phyloP scores from a whole-genome alignment of 2,329 filamentous ascomycete genomes.

The Metarhizium anisopliae region DNA sequence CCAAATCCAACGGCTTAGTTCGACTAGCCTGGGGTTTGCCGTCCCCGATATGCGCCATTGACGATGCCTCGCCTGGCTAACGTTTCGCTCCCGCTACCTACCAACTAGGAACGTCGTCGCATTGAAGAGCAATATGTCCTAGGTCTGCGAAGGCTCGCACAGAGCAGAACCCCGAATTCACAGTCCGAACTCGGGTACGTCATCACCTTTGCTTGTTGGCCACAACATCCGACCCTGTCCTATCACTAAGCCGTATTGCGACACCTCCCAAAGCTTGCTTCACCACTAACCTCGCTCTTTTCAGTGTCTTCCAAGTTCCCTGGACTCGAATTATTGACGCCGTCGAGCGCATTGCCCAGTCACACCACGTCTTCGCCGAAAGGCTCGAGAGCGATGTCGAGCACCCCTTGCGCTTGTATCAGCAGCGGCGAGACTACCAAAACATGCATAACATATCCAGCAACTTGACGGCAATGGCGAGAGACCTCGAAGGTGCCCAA shows the following conservation, averaged over 20 bases:
- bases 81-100: slow-evolving; percentile 5
- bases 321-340: slow-evolving; percentile 83
- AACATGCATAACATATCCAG: slow-evolving; percentile 73
- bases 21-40: background rate
- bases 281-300: slow-evolving; percentile 5
- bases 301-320: slow-evolving; percentile 77
- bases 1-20: background rate
- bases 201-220: background rate
- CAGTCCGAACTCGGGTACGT: slow-evolving; percentile 79
- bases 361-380: slow-evolving; percentile 71
- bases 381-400: slow-evolving; percentile 88
- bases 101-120: slow-evolving; percentile 71
- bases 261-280: slow-evolving; percentile 5
- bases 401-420: slow-evolving; percentile 68
- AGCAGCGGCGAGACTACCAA: slow-evolving; percentile 65
- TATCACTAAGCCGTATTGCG: background rate
- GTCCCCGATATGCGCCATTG: background rate
- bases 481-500: slow-evolving; percentile 75
- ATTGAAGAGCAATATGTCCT: slow-evolving; percentile 86
- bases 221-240: background rate
- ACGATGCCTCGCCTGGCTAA: background rate
- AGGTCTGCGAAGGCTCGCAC: slow-evolving; percentile 70
- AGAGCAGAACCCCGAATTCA: slow-evolving; percentile 64
- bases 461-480: slow-evolving; percentile 73
- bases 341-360: slow-evolving; percentile 70